Evolutionary conservation across 2,329 filamentous ascomycete genomes (phyloP).

Genomic region (Diplodia scrobiculata): DNA sequence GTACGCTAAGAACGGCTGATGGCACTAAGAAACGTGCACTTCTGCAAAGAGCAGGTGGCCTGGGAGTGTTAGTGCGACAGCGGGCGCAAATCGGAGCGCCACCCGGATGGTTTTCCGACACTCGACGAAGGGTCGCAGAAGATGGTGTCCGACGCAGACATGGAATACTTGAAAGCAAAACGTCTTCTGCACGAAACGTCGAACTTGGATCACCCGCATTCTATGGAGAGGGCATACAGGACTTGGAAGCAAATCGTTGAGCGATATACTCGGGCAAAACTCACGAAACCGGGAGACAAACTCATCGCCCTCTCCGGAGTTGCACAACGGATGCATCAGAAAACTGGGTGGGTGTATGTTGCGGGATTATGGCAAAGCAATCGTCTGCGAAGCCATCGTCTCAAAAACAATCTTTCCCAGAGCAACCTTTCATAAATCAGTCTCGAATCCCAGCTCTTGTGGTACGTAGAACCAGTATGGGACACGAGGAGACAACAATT

Average conservation of each 20-base stretch:
- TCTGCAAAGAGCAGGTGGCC: background rate
- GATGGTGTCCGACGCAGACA: background rate
- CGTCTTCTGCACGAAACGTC: background rate
- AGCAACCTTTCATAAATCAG: no score
- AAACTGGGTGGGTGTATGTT: background rate
- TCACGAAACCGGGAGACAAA: background rate
- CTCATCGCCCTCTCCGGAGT: background rate
- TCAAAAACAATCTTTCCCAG: no score
- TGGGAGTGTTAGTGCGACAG: background rate
- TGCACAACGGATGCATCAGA: background rate
- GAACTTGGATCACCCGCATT: background rate
- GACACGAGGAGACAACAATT: background rate
- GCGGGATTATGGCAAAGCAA: background rate
- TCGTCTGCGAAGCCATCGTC: no score
- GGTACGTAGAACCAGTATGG: background rate
- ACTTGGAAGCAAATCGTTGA: background rate
- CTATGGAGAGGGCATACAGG: background rate
- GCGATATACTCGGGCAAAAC: background rate
- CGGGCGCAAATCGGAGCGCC: background rate
- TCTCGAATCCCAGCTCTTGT: background rate
- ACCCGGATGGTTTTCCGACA: background rate
- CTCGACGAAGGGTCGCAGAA: background rate
- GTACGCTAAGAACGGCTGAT: background rate
- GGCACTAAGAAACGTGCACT: background rate
- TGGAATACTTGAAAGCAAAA: background rate